phyloP scores from a whole-genome alignment of 78 protist genomes.

The Dictyostelium citrinum region DNA sequence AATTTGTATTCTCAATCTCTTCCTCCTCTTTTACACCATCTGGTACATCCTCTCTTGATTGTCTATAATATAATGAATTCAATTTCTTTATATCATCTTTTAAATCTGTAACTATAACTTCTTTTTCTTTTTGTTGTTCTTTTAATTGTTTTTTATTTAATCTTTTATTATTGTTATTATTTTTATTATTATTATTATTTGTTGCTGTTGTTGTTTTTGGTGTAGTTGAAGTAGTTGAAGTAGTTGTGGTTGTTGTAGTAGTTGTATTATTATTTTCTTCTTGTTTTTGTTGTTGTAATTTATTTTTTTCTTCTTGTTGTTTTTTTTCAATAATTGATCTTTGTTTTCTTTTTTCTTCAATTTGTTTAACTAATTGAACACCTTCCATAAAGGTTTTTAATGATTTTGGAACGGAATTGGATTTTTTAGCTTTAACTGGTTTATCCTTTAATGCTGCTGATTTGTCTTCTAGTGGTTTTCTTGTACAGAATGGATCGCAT shows the following conservation, averaged over 20 bases:
- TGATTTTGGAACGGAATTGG: conserved; percentile 5
- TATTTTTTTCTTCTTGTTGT: neutral
- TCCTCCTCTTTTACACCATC: neutral
- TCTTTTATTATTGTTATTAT: neutral
- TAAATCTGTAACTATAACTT: neutral
- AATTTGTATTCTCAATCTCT: neutral
- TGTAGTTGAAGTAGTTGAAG: neutral
- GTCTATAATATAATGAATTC: neutral
- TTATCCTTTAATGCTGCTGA: conserved; percentile 15
- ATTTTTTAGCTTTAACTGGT: conserved; percentile 18
- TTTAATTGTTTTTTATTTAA: neutral
- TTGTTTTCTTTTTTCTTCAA: conserved; percentile 34
- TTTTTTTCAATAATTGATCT: neutral
- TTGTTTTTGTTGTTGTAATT: neutral
- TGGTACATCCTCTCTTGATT: neutral
- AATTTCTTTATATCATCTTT: conserved; percentile 18
- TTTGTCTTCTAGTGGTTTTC: conserved; percentile 13
- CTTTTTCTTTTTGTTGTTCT: neutral
- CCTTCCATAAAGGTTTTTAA: conserved; percentile 25
- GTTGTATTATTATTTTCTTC: neutral
- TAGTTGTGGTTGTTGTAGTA: neutral
- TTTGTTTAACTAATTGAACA: conserved; percentile 14
- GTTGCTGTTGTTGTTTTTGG: neutral
- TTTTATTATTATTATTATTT: neutral
- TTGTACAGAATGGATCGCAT: conserved; percentile 55